phyloP scores from a whole-genome alignment of 768 basidiomycete species.

The Clitopilus passeckerianus region DNA sequence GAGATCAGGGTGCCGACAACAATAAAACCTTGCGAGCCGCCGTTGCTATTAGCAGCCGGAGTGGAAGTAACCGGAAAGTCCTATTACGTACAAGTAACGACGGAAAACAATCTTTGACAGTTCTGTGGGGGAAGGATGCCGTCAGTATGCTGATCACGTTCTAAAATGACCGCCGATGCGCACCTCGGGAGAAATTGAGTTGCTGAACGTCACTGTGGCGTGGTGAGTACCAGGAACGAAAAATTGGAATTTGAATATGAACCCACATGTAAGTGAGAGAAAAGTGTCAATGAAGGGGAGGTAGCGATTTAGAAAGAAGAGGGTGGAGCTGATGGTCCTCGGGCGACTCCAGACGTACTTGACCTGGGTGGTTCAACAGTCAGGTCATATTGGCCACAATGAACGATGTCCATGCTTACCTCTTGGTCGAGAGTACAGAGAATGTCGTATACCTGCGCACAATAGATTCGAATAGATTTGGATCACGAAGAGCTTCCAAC shows the following conservation, averaged over 20 bases:
- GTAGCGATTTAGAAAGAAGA: conserved; percentile 36
- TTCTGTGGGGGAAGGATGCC: not conserved
- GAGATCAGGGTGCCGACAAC: not conserved
- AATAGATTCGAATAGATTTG: no score
- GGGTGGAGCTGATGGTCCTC: conserved; percentile 20
- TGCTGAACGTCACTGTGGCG: not conserved
- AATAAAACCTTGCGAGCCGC: not conserved
- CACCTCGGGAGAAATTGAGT: not conserved
- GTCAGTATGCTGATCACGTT: not conserved
- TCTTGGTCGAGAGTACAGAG: conserved; percentile 31
- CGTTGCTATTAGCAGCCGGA: not conserved
- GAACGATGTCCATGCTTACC: conserved; percentile 9
- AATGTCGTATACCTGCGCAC: conserved; percentile 26
- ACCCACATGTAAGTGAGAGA: conserved; percentile 25
- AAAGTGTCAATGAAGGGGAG: conserved; percentile 33
- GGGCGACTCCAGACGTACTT: conserved; percentile 27
- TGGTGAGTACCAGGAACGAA: not conserved
- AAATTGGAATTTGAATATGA: not conserved
- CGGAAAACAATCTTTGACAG: not conserved
- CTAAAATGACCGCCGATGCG: not conserved
- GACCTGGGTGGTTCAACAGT: conserved; percentile 15
- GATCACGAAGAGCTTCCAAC: not conserved
- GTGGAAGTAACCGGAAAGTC: not conserved
- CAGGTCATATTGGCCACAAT: not conserved
- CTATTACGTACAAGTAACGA: not conserved